Evolutionary conservation across 2,329 filamentous ascomycete species (phyloP), one percentile per base, ranked within the genome.

Genomic region (Aspergillus pseudoglaucus): DNA sequence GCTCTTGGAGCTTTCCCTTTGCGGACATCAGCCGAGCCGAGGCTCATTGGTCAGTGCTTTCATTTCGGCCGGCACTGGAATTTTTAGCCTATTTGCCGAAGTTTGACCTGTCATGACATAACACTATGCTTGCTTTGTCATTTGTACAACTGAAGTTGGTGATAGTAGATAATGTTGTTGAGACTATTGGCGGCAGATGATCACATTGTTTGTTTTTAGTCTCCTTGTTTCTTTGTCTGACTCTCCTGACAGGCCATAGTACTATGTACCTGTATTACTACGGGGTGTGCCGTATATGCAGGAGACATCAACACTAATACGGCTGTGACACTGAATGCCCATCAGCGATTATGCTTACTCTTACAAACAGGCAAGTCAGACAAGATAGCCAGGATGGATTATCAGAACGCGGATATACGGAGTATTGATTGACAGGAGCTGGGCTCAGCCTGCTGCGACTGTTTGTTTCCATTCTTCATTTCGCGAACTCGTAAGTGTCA

Each of bases 1-100:
- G 37, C 37, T 39, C 37, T 39, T 39, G 37, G 37, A 39, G 37
- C 37, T 39, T 39, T 39, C 37, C 37, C 37, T 18, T 39, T 39
- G 37, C 10, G 37, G 37, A 12, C 17, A 12, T 6, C 37, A 18
- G 10, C 37, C 37, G 37, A 39, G 7, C 37, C 37, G 37, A 39
- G 37, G 37, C 17, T n/a, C 14, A n/a, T 35, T 17, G 33, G 33
- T 6, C 15, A 39, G 17, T 18, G n/a, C 37, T 38, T 10, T 10
- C 30, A 18, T 38, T 10, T 10, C 30, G 12, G 8, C 7, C 37
- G 15, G 37, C 33, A 30, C 10, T 30, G 9, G 25, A 30, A 9
- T 30, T 30, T 10, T 30, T 10, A 30, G 25, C 25, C 25, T 17
- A 37, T 17, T 37, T 37, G n/a, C 33, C 33, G 15, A 37, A 37